Percentiles rank a stretch among this genome's conserved stretches.
These are phyloP conservation scores for Solioccasus polychromus DNA, from an alignment of 768 basidiomycete species.

Conservation along the genomic window DNA sequence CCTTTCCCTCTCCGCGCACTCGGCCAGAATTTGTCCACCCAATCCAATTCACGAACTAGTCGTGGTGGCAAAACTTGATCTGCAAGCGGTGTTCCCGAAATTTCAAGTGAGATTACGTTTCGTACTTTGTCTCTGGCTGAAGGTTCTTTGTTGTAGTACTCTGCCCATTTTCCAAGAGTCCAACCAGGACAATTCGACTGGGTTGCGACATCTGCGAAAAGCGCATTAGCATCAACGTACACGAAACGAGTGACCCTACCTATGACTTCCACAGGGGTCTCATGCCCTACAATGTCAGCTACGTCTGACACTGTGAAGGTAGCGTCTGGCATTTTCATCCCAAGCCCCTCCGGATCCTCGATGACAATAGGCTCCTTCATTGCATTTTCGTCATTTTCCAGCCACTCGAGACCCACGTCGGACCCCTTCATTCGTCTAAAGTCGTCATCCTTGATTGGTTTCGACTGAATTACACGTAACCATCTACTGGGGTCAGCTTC, in stretches of 20 bases:
- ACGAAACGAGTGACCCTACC: slow-evolving; percentile 44
- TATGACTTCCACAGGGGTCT: slow-evolving; percentile 86
- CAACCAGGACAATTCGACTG: slow-evolving; percentile 85
- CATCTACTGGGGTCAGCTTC: slow-evolving; percentile 63
- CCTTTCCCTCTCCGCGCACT: slow-evolving; percentile 68
- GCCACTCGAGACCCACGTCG: slow-evolving; percentile 71
- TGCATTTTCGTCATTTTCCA: slow-evolving; percentile 66
- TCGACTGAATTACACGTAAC: slow-evolving; percentile 66
- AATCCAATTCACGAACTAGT: slow-evolving; percentile 86
- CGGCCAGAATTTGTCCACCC: slow-evolving; percentile 98
- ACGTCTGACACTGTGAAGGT: slow-evolving; percentile 79
- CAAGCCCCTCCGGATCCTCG: slow-evolving; percentile 73
- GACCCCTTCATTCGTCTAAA: slow-evolving; percentile 68
- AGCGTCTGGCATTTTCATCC: slow-evolving; percentile 82
- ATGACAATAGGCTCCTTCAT: slow-evolving; percentile 84
- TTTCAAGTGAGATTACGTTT: slow-evolving; percentile 95
- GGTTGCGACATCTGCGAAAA: slow-evolving; percentile 70
- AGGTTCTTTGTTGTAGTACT: slow-evolving; percentile 72
- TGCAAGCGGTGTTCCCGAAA: slow-evolving; percentile 81
- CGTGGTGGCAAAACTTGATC: slow-evolving; percentile 79
- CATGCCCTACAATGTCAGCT: slow-evolving; percentile 72
- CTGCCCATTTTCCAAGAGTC: slow-evolving; percentile 89
- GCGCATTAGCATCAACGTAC: slow-evolving; percentile 2
- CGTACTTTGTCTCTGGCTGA: slow-evolving; percentile 78
- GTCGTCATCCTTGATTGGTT: slow-evolving; percentile 55